Conservation (phyloP, 106 monocot species). For the Platanthera guangdongensis region DNA sequence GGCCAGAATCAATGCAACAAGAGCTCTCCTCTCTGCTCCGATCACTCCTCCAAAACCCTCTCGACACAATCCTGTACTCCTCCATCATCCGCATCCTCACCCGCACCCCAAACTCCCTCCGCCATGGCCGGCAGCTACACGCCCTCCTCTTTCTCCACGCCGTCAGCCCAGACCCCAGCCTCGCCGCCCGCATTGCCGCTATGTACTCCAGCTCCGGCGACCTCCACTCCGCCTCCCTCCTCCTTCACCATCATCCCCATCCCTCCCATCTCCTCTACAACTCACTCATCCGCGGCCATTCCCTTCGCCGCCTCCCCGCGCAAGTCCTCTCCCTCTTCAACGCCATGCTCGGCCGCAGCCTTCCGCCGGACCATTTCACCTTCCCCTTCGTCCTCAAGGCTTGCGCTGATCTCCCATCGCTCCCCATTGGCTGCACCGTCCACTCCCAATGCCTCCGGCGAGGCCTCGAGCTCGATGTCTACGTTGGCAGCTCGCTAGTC, state of each 20-base stretch:
- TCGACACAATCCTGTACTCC: not conserved
- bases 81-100: slow-evolving; percentile 13
- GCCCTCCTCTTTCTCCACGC: slow-evolving; percentile 25
- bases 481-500: slow-evolving; percentile 42
- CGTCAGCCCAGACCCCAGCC: slow-evolving; percentile 2
- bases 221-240: slow-evolving; percentile 17
- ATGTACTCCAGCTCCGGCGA: slow-evolving; percentile 27
- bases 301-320: slow-evolving; percentile 10
- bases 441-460: slow-evolving; percentile 27
- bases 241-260: not conserved
- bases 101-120: slow-evolving; percentile 10
- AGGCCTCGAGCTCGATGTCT: slow-evolving; percentile 38
- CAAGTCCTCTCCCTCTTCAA: slow-evolving; percentile 25
- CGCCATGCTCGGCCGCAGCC: slow-evolving; percentile 15
- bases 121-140: slow-evolving; percentile 23
- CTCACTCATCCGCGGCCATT: slow-evolving; percentile 40
- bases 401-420: slow-evolving; percentile 24
- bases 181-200: slow-evolving; percentile 17
- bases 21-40: slow-evolving; percentile 11
- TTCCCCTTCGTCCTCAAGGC: slow-evolving; percentile 58
- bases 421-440: slow-evolving; percentile 12
- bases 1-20: not conserved
- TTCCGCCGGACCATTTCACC: slow-evolving; percentile 56
- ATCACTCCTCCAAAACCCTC: slow-evolving; percentile 7
- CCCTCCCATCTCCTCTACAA: slow-evolving; percentile 31